A percentile compares a stretch with the other conserved stretches of the same genome.
Evolutionary conservation across 176 grass and related monocot species (phyloP).

Genomic region (Aegilops umbellulata): DNA sequence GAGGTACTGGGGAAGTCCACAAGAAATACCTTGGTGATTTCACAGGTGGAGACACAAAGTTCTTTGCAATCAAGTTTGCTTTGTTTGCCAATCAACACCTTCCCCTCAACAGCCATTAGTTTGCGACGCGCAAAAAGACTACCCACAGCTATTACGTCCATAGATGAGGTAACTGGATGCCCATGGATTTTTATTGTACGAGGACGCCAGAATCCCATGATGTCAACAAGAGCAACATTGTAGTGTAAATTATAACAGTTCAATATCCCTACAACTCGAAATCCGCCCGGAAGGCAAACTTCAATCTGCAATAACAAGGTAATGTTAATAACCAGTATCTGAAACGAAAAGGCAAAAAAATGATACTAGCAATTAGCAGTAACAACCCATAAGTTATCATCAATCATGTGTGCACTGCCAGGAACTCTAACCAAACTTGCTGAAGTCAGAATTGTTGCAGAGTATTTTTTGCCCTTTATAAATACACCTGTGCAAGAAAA

Average conservation of each 20-base stretch:
- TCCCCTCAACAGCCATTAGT: background rate
- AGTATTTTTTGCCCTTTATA: background rate
- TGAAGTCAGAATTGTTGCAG: background rate
- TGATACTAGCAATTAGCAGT: background rate
- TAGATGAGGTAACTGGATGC: background rate
- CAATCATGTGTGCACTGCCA: background rate
- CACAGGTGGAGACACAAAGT: background rate
- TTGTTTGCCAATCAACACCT: background rate
- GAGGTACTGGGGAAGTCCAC: background rate
- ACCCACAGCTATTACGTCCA: background rate
- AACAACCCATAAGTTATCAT: background rate
- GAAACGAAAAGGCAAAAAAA: background rate
- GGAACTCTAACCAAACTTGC: background rate
- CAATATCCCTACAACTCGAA: background rate
- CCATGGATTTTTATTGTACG: background rate
- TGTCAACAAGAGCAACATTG: background rate
- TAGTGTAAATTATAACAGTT: background rate
- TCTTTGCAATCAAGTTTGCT: background rate
- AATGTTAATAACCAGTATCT: background rate
- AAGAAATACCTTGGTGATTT: background rate
- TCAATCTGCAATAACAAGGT: background rate
- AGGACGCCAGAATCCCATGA: background rate
- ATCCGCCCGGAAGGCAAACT: background rate
- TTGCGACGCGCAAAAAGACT: background rate
- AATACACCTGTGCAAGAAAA: conserved; percentile 4